phyloP scores from a whole-genome alignment of 805 yeast species.

The Grigorovia transvaalensis region DNA sequence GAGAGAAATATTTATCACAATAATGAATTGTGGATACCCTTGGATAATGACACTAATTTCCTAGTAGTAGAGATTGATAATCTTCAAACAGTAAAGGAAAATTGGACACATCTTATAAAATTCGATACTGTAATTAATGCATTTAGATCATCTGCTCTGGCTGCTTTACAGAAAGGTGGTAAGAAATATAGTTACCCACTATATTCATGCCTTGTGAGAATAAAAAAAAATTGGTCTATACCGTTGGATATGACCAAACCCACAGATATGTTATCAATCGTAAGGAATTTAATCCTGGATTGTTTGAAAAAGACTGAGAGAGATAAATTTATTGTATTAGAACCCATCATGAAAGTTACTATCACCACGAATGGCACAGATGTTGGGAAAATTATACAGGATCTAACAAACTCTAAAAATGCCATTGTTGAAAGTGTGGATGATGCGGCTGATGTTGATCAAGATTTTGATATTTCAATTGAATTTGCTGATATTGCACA shows the following conservation, averaged over 20 bases:
- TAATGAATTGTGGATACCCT: conserved; percentile 19
- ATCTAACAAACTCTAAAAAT: conserved; percentile 65
- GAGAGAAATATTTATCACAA: conserved; percentile 18
- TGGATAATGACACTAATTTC: conserved; percentile 28
- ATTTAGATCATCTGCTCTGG: conserved; percentile 46
- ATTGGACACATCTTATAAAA: conserved; percentile 26
- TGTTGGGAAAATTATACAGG: conserved; percentile 77
- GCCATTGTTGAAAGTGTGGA: conserved; percentile 66
- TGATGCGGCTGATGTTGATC: conserved; percentile 36
- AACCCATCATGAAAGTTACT: conserved; percentile 76
- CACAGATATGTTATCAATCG: conserved; percentile 34
- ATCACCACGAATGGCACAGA: conserved; percentile 60
- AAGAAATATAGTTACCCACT: conserved; percentile 37
- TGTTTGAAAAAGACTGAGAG: conserved; percentile 24
- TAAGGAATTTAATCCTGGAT: conserved; percentile 36
- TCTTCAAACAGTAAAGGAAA: conserved; percentile 39
- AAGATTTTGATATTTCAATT: conserved; percentile 10
- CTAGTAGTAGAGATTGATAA: conserved; percentile 22
- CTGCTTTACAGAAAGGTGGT: conserved; percentile 61
- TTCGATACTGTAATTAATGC: conserved; percentile 44
- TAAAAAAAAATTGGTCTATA: conserved; percentile 39
- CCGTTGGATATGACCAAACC: conserved; percentile 39
- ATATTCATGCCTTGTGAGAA: conserved; percentile 48
- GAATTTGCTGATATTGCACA: conserved; percentile 47
- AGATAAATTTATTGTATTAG: conserved; percentile 47